Percentiles rank a stretch among this genome's conserved stretches.
Conservation (phyloP, 1,284 basidiomycete species). For the Bjerkandera adusta region DNA sequence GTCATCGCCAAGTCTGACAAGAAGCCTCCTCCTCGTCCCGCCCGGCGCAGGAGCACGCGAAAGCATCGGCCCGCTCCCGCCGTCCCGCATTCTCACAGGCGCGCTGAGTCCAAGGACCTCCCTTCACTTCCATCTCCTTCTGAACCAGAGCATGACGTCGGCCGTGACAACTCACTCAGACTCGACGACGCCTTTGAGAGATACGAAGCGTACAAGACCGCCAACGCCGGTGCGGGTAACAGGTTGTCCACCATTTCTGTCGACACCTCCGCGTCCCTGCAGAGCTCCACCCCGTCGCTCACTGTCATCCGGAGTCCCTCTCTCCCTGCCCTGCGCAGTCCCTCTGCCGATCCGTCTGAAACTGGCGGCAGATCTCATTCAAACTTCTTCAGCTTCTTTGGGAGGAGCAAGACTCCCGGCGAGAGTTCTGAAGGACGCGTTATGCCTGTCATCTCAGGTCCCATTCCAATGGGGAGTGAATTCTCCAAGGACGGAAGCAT, state of each 20-base stretch:
- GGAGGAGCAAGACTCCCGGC: constrained; percentile 49
- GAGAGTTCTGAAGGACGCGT: constrained; percentile 36
- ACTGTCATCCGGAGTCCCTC: constrained; percentile 27
- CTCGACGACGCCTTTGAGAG: constrained; percentile 90
- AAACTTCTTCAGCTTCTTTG: constrained; percentile 54
- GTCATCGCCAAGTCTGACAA: constrained; percentile 58
- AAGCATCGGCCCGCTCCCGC: constrained; percentile 55
- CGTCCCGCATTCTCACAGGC: constrained; percentile 27
- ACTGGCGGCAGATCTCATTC: constrained; percentile 37
- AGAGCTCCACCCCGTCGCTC: constrained; percentile 26
- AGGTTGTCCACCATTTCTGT: constrained; percentile 60
- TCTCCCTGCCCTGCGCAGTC: constrained; percentile 3
- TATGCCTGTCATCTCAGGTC: constrained; percentile 54
- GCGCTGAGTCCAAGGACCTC: constrained; percentile 44
- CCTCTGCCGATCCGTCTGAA: constrained; percentile 22
- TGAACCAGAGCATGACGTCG: too few species aligned
- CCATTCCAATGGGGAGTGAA: constrained; percentile 35
- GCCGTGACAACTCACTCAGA: constrained; percentile 28
- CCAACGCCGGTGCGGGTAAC: constrained; percentile 40
- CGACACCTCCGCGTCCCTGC: constrained; percentile 34
- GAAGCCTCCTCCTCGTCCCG: constrained; percentile 37
- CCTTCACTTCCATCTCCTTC: constrained; percentile 48
- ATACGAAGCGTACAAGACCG: constrained; percentile 77
- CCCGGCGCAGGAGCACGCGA: constrained; percentile 26
- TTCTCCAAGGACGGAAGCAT: too few species aligned